Evolutionary conservation across 164 flowering plant species (phyloP).

Genomic region (Dillenia suffruticosa): DNA sequence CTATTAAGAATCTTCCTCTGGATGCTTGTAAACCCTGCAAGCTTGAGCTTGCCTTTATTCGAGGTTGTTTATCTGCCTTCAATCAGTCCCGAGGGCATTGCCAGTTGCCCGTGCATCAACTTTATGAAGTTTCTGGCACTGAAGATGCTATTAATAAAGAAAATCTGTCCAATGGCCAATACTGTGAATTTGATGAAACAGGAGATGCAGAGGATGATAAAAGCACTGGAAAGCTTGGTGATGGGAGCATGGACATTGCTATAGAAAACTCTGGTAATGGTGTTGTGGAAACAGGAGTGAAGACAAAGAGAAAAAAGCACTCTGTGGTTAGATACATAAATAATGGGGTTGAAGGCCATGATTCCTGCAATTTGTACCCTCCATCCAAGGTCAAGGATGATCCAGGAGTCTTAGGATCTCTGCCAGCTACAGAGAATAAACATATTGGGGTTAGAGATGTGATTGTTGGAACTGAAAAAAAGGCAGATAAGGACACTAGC

Average conservation of each 20-base stretch:
- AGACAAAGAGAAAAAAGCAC: constrained; percentile 17
- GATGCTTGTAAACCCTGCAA: constrained; percentile 20
- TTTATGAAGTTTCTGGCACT: constrained; percentile 18
- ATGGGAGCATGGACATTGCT: constrained; percentile 10
- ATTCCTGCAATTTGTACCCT: constrained; percentile 1
- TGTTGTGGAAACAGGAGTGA: constrained; percentile 13
- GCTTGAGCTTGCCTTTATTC: constrained; percentile 43
- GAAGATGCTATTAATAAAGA: constrained; percentile 19
- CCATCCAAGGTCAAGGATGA: constrained; percentile 8
- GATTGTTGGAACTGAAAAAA: constrained; percentile 18
- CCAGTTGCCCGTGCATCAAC: constrained; percentile 36
- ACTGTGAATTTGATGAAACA: constrained; percentile 9
- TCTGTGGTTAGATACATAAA: constrained; percentile 8
- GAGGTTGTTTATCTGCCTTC: constrained; percentile 47
- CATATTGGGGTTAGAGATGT: constrained; percentile 8
- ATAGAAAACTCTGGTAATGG: constrained; percentile 8
- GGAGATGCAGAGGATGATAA: constrained; percentile 19
- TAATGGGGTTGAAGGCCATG: constrained; percentile 10
- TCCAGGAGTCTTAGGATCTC: constrained; percentile 13
- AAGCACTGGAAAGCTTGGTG: constrained; percentile 24
- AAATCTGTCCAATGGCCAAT: neutral
- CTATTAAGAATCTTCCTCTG: constrained; percentile 34
- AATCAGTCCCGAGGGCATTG: constrained; percentile 36
- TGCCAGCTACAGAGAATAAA: constrained; percentile 9
- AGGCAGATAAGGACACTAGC: constrained; percentile 24